These are phyloP conservation scores for Meredithiella fracta DNA, from an alignment of 2,329 filamentous ascomycete genomes.

Conservation along the genomic window DNA sequence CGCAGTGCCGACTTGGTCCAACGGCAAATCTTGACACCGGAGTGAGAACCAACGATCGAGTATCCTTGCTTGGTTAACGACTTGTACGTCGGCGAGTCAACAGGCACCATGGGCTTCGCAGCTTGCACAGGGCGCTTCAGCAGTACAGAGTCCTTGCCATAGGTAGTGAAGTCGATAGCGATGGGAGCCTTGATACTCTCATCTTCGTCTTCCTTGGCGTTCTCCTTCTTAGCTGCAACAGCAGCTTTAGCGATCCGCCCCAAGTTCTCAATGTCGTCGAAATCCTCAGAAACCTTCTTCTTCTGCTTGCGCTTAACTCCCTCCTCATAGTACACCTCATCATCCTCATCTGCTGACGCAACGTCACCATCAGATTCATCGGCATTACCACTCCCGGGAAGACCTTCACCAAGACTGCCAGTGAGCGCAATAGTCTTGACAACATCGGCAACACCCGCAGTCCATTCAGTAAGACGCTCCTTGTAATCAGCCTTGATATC, in stretches of 20 bases:
- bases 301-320: slow-evolving; percentile 25
- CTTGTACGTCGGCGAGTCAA: slow-evolving; percentile 71
- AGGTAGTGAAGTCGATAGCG: slow-evolving; percentile 75
- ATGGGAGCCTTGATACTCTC: slow-evolving; percentile 28
- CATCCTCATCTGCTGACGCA: slow-evolving; percentile 35
- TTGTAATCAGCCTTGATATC: slow-evolving; percentile 64
- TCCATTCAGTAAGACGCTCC: slow-evolving; percentile 60
- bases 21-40: slow-evolving; percentile 91
- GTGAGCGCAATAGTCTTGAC: slow-evolving; percentile 46
- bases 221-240: slow-evolving; percentile 18
- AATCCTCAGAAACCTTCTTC: slow-evolving; percentile 21
- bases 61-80: slow-evolving; percentile 94
- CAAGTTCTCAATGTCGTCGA: slow-evolving; percentile 77
- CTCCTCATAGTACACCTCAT: slow-evolving; percentile 33
- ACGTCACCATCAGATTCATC: slow-evolving; percentile 72
- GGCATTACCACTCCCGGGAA: slow-evolving; percentile 66
- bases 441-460: slow-evolving; percentile 53
- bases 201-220: background rate
- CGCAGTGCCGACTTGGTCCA: slow-evolving; percentile 97
- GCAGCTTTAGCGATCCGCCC: slow-evolving; percentile 41
- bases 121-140: slow-evolving; percentile 26
- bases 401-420: slow-evolving; percentile 44
- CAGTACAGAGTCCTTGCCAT: slow-evolving; percentile 29
- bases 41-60: slow-evolving; percentile 85
- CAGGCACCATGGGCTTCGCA: slow-evolving; percentile 83